Conservation (phyloP, 306 rosid genomes). For the Sicyos edulis region DNA sequence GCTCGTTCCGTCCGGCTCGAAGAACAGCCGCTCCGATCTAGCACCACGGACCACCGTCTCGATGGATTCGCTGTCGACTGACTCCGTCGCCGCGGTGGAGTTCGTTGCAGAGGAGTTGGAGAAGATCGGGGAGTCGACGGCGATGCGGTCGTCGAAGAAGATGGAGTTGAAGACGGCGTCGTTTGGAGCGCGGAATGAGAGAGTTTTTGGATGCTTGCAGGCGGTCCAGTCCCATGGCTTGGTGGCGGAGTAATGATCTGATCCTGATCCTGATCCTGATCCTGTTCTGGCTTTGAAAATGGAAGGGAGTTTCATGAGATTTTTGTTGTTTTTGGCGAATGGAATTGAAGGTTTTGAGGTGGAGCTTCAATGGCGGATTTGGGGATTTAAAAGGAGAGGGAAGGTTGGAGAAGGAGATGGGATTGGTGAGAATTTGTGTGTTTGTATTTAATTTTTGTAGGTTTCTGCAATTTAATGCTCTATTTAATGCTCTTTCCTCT, state of each 20-base stretch:
- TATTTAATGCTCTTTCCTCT: conserved; percentile 20
- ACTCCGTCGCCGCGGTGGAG: conserved; percentile 60
- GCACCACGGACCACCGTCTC: conserved; percentile 32
- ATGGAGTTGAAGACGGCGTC: conserved; percentile 58
- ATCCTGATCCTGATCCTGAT: too few relatives aligned
- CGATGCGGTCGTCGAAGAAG: conserved; percentile 33
- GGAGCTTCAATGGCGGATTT: conserved; percentile 13
- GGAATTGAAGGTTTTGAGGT: background rate
- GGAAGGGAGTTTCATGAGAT: conserved; percentile 30
- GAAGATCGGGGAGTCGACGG: conserved; percentile 53
- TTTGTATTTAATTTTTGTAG: conserved; percentile 31
- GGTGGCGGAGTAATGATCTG: background rate
- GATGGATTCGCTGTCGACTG: conserved; percentile 27
- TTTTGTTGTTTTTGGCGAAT: background rate
- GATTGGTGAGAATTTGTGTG: conserved; percentile 32
- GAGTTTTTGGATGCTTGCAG: conserved; percentile 52
- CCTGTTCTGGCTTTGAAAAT: conserved; percentile 34
- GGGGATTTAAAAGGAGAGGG: background rate
- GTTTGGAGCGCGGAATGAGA: conserved; percentile 47
- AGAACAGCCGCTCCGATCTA: conserved; percentile 64
- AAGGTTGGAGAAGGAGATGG: conserved; percentile 22
- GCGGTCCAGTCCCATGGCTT: conserved; percentile 51
- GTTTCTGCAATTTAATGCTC: conserved; percentile 14
- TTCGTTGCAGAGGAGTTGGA: conserved; percentile 24
- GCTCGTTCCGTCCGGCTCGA: conserved; percentile 54